Evolutionary conservation across 2,329 filamentous ascomycete genomes (phyloP).

Genomic region (Monosporascus sp.): DNA sequence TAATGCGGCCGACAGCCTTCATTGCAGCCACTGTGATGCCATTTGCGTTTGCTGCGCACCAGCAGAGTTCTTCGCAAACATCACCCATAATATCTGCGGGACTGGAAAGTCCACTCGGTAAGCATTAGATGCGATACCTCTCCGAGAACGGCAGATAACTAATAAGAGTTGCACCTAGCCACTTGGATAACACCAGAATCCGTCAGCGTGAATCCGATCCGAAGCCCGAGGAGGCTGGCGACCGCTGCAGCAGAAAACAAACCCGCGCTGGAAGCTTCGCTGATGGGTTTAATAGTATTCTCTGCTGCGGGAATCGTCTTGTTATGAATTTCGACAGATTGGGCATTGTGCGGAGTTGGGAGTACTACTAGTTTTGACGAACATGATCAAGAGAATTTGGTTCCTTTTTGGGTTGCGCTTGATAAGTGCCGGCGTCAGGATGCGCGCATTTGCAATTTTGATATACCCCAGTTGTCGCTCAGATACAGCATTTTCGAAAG

Average conservation of each 20-base stretch:
- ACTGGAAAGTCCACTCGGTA: not conserved
- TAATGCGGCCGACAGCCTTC: not conserved
- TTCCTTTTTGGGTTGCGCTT: too few relatives aligned
- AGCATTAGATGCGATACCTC: not conserved
- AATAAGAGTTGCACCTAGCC: not conserved
- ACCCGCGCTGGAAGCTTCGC: constrained; percentile 22
- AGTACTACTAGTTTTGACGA: too few relatives aligned
- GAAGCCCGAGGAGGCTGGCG: not conserved
- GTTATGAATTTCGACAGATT: constrained; percentile 13
- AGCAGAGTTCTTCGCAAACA: not conserved
- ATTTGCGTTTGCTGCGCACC: not conserved
- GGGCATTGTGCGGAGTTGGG: not conserved
- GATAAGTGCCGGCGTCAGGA: too few relatives aligned
- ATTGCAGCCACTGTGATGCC: not conserved
- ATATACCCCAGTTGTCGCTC: too few relatives aligned
- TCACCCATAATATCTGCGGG: not conserved
- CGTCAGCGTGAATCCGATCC: not conserved
- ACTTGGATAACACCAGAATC: not conserved
- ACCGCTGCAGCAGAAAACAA: constrained; percentile 16
- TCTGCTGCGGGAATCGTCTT: constrained; percentile 24
- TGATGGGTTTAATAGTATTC: constrained; percentile 27
- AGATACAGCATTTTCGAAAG: too few relatives aligned
- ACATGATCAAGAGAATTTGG: too few relatives aligned
- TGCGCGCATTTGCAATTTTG: too few relatives aligned
- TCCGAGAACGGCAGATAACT: too few relatives aligned